phyloP scores from a whole-genome alignment of 1,284 basidiomycete species.

The Irpex sp. region DNA sequence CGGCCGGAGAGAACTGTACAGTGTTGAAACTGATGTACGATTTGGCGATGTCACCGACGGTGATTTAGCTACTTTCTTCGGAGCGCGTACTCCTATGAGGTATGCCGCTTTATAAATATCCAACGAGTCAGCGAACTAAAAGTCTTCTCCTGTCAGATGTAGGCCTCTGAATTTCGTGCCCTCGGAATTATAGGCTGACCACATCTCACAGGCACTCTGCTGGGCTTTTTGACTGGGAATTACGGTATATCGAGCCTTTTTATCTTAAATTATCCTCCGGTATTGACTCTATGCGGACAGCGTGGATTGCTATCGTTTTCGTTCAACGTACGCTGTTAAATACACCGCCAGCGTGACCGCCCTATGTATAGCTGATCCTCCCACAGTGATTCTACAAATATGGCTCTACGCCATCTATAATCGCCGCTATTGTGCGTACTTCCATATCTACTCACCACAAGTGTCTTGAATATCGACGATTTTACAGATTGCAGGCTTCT shows the following conservation, averaged over 20 bases:
- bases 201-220: slow-evolving; percentile 6
- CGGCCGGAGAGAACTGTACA: not conserved
- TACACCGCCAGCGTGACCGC: not conserved
- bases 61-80: slow-evolving; percentile 11
- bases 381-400: slow-evolving; percentile 14
- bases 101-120: slow-evolving; percentile 3
- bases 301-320: slow-evolving; percentile 14
- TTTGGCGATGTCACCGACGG: not conserved
- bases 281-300: not conserved
- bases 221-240: slow-evolving; percentile 3
- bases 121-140: not conserved
- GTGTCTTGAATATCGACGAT: no score
- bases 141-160: slow-evolving; percentile 2
- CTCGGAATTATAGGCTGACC: not conserved
- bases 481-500: not conserved
- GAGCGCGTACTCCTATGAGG: slow-evolving; percentile 10
- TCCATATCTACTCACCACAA: not conserved
- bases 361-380: not conserved
- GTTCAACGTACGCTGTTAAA: slow-evolving; percentile 13
- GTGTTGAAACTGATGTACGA: not conserved
- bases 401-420: slow-evolving; percentile 17
- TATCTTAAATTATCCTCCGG: no score
- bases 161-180: not conserved
- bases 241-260: slow-evolving; percentile 7
- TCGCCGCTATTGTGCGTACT: slow-evolving; percentile 4